These are phyloP conservation scores for Cordia subcordata DNA, from an alignment of 257 asterid species.

Conservation along the genomic window DNA sequence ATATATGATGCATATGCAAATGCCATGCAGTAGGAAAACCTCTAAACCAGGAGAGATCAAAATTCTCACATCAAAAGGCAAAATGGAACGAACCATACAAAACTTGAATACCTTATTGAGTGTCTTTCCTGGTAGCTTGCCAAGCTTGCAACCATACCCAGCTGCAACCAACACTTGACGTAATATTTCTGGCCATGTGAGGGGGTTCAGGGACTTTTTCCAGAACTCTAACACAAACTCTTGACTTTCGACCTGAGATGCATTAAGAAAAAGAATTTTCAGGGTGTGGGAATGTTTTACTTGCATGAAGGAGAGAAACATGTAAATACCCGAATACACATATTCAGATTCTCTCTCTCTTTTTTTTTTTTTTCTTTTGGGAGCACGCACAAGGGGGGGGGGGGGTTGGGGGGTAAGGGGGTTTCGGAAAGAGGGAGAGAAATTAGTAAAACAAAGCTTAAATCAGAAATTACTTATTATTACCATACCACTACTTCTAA, in stretches of 20 bases:
- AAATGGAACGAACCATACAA: constrained; percentile 18
- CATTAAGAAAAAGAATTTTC: constrained; percentile 1
- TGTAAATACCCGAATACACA: background rate
- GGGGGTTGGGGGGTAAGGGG: too few species aligned
- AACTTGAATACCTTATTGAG: constrained; percentile 55
- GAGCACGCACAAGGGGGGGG: too few species aligned
- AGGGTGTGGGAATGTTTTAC: background rate
- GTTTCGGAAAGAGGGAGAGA: too few species aligned
- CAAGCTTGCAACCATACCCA: constrained; percentile 80
- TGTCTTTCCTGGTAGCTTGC: constrained; percentile 30
- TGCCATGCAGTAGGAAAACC: background rate
- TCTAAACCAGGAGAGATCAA: constrained; percentile 7
- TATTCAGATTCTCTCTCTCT: too few species aligned
- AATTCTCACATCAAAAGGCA: constrained; percentile 7
- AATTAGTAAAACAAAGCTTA: too few species aligned
- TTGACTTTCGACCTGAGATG: constrained; percentile 60
- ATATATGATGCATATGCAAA: too few species aligned
- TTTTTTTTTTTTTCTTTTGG: too few species aligned
- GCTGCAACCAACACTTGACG: constrained; percentile 78
- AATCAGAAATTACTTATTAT: too few species aligned
- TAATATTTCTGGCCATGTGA: constrained; percentile 92
- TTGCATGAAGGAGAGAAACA: background rate
- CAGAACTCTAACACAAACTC: constrained; percentile 51
- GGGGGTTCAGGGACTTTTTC: constrained; percentile 73
- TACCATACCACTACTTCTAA: too few species aligned